These are phyloP conservation scores for Naematelia encephala DNA, from an alignment of 768 basidiomycete genomes.

Conservation along the genomic window DNA sequence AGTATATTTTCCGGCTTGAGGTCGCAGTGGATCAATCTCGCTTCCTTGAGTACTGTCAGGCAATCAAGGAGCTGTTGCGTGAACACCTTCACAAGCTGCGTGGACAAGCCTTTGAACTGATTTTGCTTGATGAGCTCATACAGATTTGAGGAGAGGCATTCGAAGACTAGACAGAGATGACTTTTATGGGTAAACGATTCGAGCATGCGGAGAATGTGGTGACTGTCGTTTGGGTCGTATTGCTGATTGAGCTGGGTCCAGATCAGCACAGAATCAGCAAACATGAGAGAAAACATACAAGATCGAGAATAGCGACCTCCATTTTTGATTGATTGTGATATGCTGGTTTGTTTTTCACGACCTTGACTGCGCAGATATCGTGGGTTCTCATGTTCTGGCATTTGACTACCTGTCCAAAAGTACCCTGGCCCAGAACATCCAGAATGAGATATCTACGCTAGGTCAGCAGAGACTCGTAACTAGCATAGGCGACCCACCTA, in stretches of 20 bases:
- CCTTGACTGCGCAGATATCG: conserved; percentile 97
- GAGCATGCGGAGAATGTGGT: conserved; percentile 89
- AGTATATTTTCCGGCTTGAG: conserved; percentile 98
- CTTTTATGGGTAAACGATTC: conserved; percentile 96
- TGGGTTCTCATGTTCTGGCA: conserved; percentile 99
- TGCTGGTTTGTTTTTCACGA: conserved; percentile 99
- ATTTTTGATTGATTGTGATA: conserved; percentile 99
- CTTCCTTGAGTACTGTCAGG: conserved; percentile 86
- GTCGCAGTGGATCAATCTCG: conserved; percentile 95
- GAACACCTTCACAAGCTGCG: conserved; percentile 97
- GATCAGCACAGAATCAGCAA: neutral
- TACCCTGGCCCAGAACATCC: conserved; percentile 96
- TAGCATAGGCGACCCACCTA: conserved; percentile 64
- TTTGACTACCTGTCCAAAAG: conserved; percentile 98
- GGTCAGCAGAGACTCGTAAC: conserved; percentile 13
- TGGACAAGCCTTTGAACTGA: conserved; percentile 94
- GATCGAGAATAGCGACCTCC: conserved; percentile 96
- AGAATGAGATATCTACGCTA: conserved; percentile 81
- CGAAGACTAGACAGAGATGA: conserved; percentile 96
- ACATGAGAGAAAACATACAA: conserved; percentile 59
- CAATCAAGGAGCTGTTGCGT: conserved; percentile 93
- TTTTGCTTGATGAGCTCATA: conserved; percentile 99
- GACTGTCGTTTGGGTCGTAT: conserved; percentile 89
- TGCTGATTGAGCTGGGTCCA: conserved; percentile 76
- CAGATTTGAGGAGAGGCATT: conserved; percentile 91